These are phyloP conservation scores for Fusarium penzigii DNA, from an alignment of 2,329 filamentous ascomycete genomes.

Conservation along the genomic window DNA sequence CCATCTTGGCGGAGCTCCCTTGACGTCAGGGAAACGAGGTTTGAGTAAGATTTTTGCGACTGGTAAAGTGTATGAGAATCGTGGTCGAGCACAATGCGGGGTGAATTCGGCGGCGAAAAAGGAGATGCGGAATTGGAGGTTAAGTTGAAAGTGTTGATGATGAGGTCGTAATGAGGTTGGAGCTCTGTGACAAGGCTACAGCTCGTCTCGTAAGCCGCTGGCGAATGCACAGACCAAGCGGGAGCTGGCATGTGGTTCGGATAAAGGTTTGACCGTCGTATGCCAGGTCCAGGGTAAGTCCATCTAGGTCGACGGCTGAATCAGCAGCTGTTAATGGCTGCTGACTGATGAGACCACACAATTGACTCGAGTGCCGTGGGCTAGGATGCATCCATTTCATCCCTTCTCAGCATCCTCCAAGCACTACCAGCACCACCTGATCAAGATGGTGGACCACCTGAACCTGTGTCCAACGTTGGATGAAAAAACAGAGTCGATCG, in stretches of 20 bases:
- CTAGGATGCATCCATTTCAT: too few species aligned
- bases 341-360: too few species aligned
- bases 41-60: conserved; percentile 5
- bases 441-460: too few species aligned
- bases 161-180: conserved; percentile 32
- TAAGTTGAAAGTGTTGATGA: conserved; percentile 9
- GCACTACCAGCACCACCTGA: too few species aligned
- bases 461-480: too few species aligned
- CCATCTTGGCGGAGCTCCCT: conserved; percentile 66
- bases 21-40: conserved; percentile 15
- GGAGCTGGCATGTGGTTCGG: conserved; percentile 16
- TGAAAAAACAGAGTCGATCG: background rate
- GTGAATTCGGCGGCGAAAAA: conserved; percentile 7
- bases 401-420: too few species aligned
- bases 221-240: conserved; percentile 25
- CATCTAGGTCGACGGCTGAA: too few species aligned
- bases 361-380: background rate
- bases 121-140: conserved; percentile 17
- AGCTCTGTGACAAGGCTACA: conserved; percentile 38
- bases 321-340: too few species aligned
- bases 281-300: conserved; percentile 16
- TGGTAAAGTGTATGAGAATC: background rate
- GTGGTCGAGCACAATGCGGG: conserved; percentile 2
- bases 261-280: conserved; percentile 18
- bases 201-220: conserved; percentile 37